Percentiles rank a stretch among this genome's conserved stretches.
phyloP scores from a whole-genome alignment of 495 filamentous ascomycete genomes.

The Neurospora sp. region DNA sequence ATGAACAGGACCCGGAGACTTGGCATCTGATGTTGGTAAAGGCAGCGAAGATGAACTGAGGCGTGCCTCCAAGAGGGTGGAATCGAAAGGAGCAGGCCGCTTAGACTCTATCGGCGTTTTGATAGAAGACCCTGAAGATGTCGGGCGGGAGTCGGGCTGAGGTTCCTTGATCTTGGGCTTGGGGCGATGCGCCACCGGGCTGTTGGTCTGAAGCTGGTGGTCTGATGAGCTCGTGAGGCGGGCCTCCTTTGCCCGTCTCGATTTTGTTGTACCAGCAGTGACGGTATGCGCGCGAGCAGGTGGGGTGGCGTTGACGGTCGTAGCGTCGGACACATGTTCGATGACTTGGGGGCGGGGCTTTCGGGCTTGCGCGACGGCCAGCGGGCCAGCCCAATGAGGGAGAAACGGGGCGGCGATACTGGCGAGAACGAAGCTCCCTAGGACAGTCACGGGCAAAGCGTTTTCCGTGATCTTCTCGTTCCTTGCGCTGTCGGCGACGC shows the following conservation, averaged over 20 bases:
- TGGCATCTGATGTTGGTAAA: slow-evolving; percentile 28
- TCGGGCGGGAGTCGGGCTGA: slow-evolving; percentile 9
- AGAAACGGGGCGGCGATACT: slow-evolving; percentile 44
- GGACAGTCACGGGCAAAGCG: slow-evolving; percentile 57
- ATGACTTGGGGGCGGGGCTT: slow-evolving; percentile 46
- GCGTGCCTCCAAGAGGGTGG: slow-evolving; percentile 46
- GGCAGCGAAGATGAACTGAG: background rate
- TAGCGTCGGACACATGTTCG: slow-evolving; percentile 19
- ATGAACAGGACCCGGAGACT: slow-evolving; percentile 33
- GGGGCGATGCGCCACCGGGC: slow-evolving; percentile 17
- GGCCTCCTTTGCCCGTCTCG: slow-evolving; percentile 35
- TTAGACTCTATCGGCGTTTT: background rate
- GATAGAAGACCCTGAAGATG: slow-evolving; percentile 8
- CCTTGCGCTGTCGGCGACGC: slow-evolving; percentile 46
- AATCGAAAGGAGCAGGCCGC: background rate
- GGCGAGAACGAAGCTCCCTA: slow-evolving; percentile 60
- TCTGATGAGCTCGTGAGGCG: slow-evolving; percentile 31
- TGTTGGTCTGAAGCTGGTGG: slow-evolving; percentile 11
- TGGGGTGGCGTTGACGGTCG: slow-evolving; percentile 42
- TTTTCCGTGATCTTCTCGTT: slow-evolving; percentile 68
- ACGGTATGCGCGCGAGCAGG: slow-evolving; percentile 56
- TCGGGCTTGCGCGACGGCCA: slow-evolving; percentile 64
- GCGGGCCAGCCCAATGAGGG: slow-evolving; percentile 54
- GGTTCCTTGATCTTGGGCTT: slow-evolving; percentile 7
- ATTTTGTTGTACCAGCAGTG: slow-evolving; percentile 32